Percentiles rank a stretch among this genome's conserved stretches.
phyloP scores from a whole-genome alignment of 1,284 basidiomycete species.

The Cutaneotrichosporon mucoides region DNA sequence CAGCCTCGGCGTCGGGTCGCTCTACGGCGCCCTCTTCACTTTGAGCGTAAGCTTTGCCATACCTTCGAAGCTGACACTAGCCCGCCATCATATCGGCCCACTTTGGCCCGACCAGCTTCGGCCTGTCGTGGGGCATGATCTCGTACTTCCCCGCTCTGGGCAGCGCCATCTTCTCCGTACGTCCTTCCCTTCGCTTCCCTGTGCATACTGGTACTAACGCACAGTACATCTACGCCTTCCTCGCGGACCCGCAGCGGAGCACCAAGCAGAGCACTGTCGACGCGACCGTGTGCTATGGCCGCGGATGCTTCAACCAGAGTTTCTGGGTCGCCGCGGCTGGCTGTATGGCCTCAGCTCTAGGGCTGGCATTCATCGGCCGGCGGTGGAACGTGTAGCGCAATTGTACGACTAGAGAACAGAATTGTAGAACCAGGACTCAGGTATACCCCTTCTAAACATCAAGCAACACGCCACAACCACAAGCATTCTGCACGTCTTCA shows the following conservation, averaged over 20 bases:
- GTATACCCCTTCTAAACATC: too few relatives aligned
- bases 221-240: conserved; percentile 5
- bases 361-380: conserved; percentile 35
- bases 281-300: conserved; percentile 36
- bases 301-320: conserved; percentile 39
- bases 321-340: conserved; percentile 39
- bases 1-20: conserved; percentile 41
- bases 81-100: conserved; percentile 45
- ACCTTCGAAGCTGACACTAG: conserved; percentile 8
- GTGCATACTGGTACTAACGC: too few relatives aligned
- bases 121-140: conserved; percentile 49
- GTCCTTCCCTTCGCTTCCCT: conserved; percentile 9
- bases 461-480: too few relatives aligned
- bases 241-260: conserved; percentile 5
- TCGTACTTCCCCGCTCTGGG: conserved; percentile 47
- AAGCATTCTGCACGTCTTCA: neutral
- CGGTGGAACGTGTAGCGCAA: conserved; percentile 40
- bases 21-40: conserved; percentile 49
- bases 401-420: too few relatives aligned
- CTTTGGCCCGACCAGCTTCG: conserved; percentile 48
- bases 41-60: conserved; percentile 33
- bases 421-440: neutral
- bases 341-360: conserved; percentile 32
- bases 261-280: conserved; percentile 34
- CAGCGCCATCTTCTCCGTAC: conserved; percentile 44